phyloP scores from a whole-genome alignment of 1,284 basidiomycete genomes.

The Omphalotus olearius region DNA sequence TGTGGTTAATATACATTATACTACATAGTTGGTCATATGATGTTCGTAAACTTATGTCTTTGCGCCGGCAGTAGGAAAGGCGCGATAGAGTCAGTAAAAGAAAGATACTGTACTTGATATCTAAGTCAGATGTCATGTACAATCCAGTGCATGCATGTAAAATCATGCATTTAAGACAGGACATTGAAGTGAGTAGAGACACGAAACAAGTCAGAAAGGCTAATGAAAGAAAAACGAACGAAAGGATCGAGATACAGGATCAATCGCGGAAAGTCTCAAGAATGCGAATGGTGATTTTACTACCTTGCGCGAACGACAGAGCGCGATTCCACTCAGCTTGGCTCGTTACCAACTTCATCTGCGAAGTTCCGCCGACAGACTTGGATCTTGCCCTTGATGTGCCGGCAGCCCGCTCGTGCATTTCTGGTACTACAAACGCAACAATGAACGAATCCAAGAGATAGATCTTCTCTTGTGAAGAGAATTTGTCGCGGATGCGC shows the following conservation, averaged over 20 bases:
- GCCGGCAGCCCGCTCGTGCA: not conserved
- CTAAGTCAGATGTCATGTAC: too few relatives aligned
- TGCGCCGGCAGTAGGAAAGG: too few relatives aligned
- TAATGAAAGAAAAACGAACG: not conserved
- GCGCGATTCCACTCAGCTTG: conserved; percentile 16
- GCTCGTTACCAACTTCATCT: conserved; percentile 14
- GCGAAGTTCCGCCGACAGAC: conserved; percentile 4
- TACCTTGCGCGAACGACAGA: conserved; percentile 2
- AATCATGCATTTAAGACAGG: too few relatives aligned
- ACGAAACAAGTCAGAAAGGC: not conserved
- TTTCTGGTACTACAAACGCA: conserved; percentile 44
- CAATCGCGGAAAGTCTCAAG: conserved; percentile 11
- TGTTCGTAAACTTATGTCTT: too few relatives aligned
- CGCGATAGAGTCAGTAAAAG: too few relatives aligned
- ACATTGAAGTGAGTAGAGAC: too few relatives aligned
- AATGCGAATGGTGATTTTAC: conserved; percentile 14
- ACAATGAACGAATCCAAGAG: conserved; percentile 52
- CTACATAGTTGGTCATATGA: too few relatives aligned
- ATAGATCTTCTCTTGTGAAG: conserved; percentile 48
- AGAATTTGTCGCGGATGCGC: conserved; percentile 60
- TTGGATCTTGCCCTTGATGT: conserved; percentile 11
- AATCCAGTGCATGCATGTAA: too few relatives aligned
- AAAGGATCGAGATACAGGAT: not conserved
- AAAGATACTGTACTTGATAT: too few relatives aligned
- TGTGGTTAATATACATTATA: too few relatives aligned